A percentile compares a stretch with the other conserved stretches of the same genome.
These are phyloP conservation scores for Symmetrospora coprosmae DNA, from an alignment of 768 basidiomycete genomes.

Conservation along the genomic window DNA sequence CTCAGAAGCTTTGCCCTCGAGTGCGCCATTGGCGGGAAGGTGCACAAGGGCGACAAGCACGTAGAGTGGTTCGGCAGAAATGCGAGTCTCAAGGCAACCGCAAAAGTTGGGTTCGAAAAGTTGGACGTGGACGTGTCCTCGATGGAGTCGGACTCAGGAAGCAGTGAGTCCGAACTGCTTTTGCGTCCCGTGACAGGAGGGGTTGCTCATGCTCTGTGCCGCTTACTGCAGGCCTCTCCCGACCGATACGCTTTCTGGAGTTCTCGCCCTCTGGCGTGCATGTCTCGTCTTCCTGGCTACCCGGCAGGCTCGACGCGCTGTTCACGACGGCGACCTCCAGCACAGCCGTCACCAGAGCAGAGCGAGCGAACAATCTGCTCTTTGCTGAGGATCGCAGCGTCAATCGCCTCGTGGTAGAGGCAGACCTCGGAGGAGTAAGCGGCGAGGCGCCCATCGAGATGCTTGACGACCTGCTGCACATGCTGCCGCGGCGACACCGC, in stretches of 20 bases:
- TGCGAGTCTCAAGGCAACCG: not conserved
- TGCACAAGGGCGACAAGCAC: not conserved
- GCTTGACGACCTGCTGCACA: not conserved
- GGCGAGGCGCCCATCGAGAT: constrained; percentile 11
- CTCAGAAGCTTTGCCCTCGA: constrained; percentile 1
- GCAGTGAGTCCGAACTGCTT: not conserved
- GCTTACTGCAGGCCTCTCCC: not conserved
- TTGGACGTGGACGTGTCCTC: not conserved
- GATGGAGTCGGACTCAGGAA: not conserved
- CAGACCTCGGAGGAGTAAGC: constrained; percentile 3
- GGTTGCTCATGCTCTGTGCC: not conserved
- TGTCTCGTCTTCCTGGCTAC: constrained; percentile 6
- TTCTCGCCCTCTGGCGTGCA: constrained; percentile 1
- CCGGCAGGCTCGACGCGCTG: constrained; percentile 1
- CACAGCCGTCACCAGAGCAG: too few species aligned
- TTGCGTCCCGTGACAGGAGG: not conserved
- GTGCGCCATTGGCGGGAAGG: not conserved
- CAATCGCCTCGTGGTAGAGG: constrained; percentile 1
- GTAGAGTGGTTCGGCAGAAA: constrained; percentile 4
- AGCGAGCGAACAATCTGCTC: too few species aligned
- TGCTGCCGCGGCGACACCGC: too few species aligned
- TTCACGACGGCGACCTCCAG: not conserved
- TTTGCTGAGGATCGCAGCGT: too few species aligned
- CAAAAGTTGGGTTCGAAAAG: constrained; percentile 5
- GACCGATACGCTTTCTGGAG: not conserved